These are phyloP conservation scores for Ampelocalamus luodianensis DNA, from an alignment of 176 grass and related monocot genomes.

Conservation along the genomic window DNA sequence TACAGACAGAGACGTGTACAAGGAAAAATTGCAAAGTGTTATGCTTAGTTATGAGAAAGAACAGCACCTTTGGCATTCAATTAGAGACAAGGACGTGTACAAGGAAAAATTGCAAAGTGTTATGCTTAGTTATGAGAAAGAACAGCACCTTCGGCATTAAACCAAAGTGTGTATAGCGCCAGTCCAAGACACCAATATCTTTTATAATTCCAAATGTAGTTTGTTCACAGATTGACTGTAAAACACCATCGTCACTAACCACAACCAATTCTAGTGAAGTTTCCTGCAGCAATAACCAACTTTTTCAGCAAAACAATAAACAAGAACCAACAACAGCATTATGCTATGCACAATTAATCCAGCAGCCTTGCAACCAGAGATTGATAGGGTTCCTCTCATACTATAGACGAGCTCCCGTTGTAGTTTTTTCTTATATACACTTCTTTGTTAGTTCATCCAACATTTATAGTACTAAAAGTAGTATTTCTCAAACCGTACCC, in stretches of 20 bases:
- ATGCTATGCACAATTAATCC: slow-evolving; percentile 19
- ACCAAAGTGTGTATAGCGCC: slow-evolving; percentile 55
- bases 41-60: slow-evolving; percentile 14
- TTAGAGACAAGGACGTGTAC: not conserved
- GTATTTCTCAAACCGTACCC: not conserved
- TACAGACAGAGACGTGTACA: not conserved
- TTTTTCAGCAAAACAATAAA: slow-evolving; percentile 26
- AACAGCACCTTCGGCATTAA: slow-evolving; percentile 60
- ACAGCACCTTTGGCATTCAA: slow-evolving; percentile 58
- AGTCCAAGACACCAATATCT: slow-evolving; percentile 79
- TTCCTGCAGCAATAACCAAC: slow-evolving; percentile 64
- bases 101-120: slow-evolving; percentile 14
- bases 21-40: slow-evolving; percentile 5
- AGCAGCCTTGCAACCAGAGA: slow-evolving; percentile 25
- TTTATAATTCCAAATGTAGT: slow-evolving; percentile 90
- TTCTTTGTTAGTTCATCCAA: not conserved
- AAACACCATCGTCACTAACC: slow-evolving; percentile 75
- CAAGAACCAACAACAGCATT: slow-evolving; percentile 5
- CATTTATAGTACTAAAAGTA: not conserved
- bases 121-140: slow-evolving; percentile 4
- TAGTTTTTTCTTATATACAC: not conserved
- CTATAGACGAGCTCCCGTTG: not conserved
- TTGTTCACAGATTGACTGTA: slow-evolving; percentile 91
- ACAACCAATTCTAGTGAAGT: slow-evolving; percentile 86
- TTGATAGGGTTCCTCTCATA: not conserved